Percentiles rank a stretch among this genome's conserved stretches.
Evolutionary conservation across 2,329 filamentous ascomycete species (phyloP).

Genomic region (Tolypocladium endophyticum): DNA sequence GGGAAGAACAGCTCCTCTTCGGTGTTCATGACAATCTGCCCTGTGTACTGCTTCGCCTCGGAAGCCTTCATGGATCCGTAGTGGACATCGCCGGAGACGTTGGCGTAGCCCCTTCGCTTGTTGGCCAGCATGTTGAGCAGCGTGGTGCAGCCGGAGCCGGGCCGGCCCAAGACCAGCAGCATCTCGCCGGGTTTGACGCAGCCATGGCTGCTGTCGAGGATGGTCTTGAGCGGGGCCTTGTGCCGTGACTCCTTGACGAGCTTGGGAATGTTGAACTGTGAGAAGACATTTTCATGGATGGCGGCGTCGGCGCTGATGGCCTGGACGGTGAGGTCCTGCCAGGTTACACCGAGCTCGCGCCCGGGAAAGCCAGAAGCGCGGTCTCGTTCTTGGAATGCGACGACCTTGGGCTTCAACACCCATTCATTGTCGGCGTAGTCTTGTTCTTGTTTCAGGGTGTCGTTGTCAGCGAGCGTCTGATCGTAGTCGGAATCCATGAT

Average conservation of each 20-base stretch:
- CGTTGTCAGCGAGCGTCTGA: conserved; percentile 13
- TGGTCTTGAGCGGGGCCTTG: conserved; percentile 50
- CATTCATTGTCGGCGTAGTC: conserved; percentile 22
- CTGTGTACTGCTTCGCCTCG: conserved; percentile 38
- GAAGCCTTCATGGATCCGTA: conserved; percentile 41
- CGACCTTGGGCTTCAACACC: conserved; percentile 37
- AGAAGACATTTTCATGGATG: conserved; percentile 54
- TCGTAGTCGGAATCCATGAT: conserved; percentile 17
- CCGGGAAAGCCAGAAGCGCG: conserved; percentile 33
- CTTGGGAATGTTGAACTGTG: conserved; percentile 45
- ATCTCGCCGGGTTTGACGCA: conserved; percentile 65
- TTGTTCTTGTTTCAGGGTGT: conserved; percentile 3
- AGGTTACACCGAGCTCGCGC: conserved; percentile 51
- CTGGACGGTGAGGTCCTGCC: conserved; percentile 52
- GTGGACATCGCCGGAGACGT: conserved; percentile 46
- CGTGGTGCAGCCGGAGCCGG: conserved; percentile 61
- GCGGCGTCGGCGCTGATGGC: conserved; percentile 51
- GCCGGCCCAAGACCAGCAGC: conserved; percentile 58
- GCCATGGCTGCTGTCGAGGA: conserved; percentile 55
- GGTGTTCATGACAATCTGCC: conserved; percentile 59
- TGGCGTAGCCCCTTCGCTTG: conserved; percentile 46
- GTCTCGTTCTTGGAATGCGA: conserved; percentile 30
- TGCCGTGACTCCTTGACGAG: conserved; percentile 40
- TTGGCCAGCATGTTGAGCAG: conserved; percentile 62
- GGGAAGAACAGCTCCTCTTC: conserved; percentile 58